Conservation (phyloP, 345 rosid species). For the Lagerstroemia speciosa region DNA sequence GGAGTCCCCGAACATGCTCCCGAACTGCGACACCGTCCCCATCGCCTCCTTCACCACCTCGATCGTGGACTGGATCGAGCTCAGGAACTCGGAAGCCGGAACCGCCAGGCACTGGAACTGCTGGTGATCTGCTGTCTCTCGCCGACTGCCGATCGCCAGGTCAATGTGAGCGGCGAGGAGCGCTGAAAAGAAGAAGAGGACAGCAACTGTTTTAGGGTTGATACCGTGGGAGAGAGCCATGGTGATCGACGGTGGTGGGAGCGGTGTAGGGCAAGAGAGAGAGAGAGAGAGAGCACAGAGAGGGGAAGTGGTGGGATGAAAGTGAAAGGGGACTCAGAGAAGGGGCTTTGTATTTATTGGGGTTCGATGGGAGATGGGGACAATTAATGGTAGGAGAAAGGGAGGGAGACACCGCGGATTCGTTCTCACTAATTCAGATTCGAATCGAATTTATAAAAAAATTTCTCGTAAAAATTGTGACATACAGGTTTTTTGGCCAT, state of each 20-base stretch:
- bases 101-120: constrained; percentile 13
- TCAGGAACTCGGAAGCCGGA: constrained; percentile 8
- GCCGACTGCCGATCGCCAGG: neutral
- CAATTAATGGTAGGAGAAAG: neutral
- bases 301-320: neutral
- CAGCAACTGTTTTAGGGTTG: neutral
- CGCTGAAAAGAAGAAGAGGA: neutral
- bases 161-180: constrained; percentile 3
- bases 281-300: neutral
- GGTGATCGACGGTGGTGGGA: neutral
- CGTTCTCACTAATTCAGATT: no score
- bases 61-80: constrained; percentile 11
- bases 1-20: constrained; percentile 12
- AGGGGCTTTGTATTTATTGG: neutral
- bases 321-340: neutral
- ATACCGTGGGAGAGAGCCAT: neutral
- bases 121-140: neutral
- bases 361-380: neutral
- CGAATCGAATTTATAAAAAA: no score
- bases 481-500: neutral
- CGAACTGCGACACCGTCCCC: constrained; percentile 17
- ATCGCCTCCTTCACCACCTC: constrained; percentile 10
- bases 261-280: neutral
- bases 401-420: no score
- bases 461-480: neutral